Evolutionary conservation across 192 early-diverging fungal species (phyloP).

Genomic region (Backusella morwellensis): DNA sequence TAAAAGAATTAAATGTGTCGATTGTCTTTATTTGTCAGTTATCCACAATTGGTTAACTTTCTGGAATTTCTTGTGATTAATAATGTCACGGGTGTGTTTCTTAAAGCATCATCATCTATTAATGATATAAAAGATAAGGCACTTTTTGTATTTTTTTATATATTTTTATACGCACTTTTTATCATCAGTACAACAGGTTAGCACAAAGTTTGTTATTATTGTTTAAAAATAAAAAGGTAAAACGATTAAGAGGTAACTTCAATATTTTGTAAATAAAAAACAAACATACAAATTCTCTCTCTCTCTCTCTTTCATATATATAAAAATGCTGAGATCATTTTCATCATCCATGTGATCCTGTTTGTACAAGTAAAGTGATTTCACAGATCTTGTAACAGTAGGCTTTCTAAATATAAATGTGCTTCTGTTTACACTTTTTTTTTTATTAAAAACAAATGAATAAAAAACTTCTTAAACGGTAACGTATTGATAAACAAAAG

Average conservation of each 20-base stretch:
- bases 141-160: not conserved
- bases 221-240: not conserved
- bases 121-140: not conserved
- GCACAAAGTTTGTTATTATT: not conserved
- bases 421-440: not conserved
- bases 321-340: not conserved
- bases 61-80: slow-evolving; percentile 3
- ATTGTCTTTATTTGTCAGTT: not conserved
- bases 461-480: not conserved
- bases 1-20: not conserved
- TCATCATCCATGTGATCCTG: not conserved
- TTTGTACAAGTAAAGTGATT: not conserved
- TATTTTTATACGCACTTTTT: not conserved
- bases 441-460: not conserved
- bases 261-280: not conserved
- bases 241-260: not conserved
- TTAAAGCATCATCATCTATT: not conserved
- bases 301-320: not conserved
- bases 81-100: not conserved
- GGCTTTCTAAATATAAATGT: not conserved
- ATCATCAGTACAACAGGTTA: not conserved
- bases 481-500: not conserved
- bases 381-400: not conserved
- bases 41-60: not conserved
- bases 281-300: not conserved